Conservation (phyloP, 139 green algal genomes). For the Yamagishiella unicocca region DNA sequence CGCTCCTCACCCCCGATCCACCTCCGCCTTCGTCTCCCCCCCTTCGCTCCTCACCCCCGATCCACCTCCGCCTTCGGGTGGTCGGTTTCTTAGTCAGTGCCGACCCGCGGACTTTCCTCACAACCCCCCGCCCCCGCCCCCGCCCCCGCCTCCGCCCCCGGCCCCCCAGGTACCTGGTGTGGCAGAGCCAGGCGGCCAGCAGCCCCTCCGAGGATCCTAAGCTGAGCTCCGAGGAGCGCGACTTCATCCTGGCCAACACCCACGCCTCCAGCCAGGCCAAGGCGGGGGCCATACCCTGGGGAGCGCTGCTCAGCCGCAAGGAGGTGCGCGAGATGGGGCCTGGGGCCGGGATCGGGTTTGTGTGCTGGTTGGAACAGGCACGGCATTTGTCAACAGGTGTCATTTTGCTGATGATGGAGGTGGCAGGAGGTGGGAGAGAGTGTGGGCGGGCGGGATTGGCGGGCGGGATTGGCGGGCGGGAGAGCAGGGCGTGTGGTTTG, state of each 20-base stretch:
- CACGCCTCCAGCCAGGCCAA: not conserved
- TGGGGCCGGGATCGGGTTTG: too few species aligned
- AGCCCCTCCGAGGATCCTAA: slow-evolving; percentile 73
- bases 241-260: slow-evolving; percentile 66
- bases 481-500: too few species aligned
- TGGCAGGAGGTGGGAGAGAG: too few species aligned
- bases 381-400: too few species aligned
- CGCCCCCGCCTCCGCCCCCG: not conserved
- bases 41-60: not conserved
- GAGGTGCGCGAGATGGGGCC: slow-evolving; percentile 52
- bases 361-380: too few species aligned
- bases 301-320: slow-evolving; percentile 86
- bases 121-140: too few species aligned
- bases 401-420: too few species aligned
- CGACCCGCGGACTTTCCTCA: too few species aligned
- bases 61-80: not conserved
- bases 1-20: not conserved
- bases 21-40: not conserved
- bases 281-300: slow-evolving; percentile 86
- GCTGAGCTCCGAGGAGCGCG: slow-evolving; percentile 64
- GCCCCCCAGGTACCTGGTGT: slow-evolving; percentile 79
- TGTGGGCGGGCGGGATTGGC: too few species aligned
- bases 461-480: too few species aligned
- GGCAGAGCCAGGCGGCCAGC: slow-evolving; percentile 71
- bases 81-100: too few species aligned